Evolutionary conservation across 306 rosid species (phyloP).

Genomic region (Nissolia schottii): DNA sequence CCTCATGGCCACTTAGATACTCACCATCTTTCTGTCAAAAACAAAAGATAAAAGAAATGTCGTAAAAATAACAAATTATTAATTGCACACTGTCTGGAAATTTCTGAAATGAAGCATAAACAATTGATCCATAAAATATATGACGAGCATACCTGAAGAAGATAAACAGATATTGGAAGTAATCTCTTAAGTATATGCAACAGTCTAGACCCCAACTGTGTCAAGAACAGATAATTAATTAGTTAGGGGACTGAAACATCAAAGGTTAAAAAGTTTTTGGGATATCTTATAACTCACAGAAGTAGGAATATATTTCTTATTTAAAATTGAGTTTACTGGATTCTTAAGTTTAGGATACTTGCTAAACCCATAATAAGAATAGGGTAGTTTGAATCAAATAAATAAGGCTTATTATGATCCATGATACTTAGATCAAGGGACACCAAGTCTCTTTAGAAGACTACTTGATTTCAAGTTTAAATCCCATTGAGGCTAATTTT

Average conservation of each 20-base stretch:
- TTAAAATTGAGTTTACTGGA: neutral
- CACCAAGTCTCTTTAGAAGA: neutral
- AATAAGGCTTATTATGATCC: neutral
- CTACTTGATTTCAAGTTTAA: neutral
- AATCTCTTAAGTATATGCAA: slow-evolving; percentile 91
- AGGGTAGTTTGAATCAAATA: neutral
- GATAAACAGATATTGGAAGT: slow-evolving; percentile 91
- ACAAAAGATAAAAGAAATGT: slow-evolving; percentile 12
- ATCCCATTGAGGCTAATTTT: neutral
- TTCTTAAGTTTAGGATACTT: neutral
- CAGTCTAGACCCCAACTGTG: slow-evolving; percentile 86
- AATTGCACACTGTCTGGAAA: neutral
- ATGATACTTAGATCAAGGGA: neutral
- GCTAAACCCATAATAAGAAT: neutral
- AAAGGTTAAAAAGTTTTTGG: neutral
- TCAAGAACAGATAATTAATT: slow-evolving; percentile 27
- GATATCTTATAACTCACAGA: neutral
- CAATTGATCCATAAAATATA: neutral
- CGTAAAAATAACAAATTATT: neutral
- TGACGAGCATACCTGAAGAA: slow-evolving; percentile 69
- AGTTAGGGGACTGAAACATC: slow-evolving; percentile 1
- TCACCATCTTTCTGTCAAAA: slow-evolving; percentile 89
- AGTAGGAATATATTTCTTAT: neutral
- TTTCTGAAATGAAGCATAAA: slow-evolving; percentile 13
- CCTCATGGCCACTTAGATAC: slow-evolving; percentile 90